Base-by-base conservation (phyloP, 2,329 filamentous ascomycete species). In the Penicillium paneum region DNA sequence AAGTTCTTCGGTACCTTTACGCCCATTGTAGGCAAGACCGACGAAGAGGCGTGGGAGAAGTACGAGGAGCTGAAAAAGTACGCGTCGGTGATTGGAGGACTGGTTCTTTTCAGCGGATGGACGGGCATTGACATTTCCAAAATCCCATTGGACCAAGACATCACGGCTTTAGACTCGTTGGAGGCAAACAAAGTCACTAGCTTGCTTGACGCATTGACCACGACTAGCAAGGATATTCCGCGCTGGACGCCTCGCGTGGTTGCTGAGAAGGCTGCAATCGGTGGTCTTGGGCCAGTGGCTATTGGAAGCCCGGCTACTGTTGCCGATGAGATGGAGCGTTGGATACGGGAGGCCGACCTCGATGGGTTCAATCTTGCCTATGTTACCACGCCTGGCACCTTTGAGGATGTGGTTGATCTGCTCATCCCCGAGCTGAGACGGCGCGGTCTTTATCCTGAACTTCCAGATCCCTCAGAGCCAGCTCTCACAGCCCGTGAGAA, bases 61-160 rank as follows among this genome's bases (percentile, higher is more conserved):
- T 74, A 79, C 34, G 74, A 76, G 21, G 78, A 81, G 53, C 58
- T 79, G 11, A 75, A 78, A 61, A 79, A 78, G 58, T 78, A 85
- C 60, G 81, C 79, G 1, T 81, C 77, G 0, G 76, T 78, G 0
- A 70, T 82, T 15, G 82, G 81, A 0, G 82, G 80, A 0, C 68
- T 85, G 1, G 82, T 82, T 0, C 71, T 84, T 0, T 80, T 83
- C 57, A 79, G 77, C 36, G 81, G 81, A 1, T 84, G 80, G 79
- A 83, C 82, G 0, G 83, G 83, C 0, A 83, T 86, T 54, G 83
- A 86, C 61, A 73, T 85, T 15, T 82, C 79, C 3, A 76, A 76
- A 61, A 77, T 85, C 39, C 81, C 82, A 0, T 64, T 85, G 0
- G 83, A 86, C 56, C 77, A 85, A 58, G 81, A 82, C 15, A 74